phyloP scores from a whole-genome alignment of 352 stramenopile genomes.

The Phytophthora ramorum region DNA sequence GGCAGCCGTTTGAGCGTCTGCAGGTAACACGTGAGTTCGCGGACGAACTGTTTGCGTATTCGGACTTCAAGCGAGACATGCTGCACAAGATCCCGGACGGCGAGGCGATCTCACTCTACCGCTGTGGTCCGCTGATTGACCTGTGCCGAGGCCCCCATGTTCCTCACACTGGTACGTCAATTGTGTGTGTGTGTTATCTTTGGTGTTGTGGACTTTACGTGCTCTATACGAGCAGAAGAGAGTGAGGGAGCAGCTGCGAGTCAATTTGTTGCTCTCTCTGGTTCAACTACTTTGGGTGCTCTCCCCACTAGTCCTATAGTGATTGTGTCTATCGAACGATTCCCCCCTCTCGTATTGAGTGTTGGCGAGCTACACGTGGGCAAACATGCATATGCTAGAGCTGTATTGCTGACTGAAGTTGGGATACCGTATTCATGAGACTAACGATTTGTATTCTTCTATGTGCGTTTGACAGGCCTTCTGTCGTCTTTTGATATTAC shows the following conservation, averaged over 20 bases:
- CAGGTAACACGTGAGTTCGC: slow-evolving; percentile 93
- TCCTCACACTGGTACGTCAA: slow-evolving; percentile 88
- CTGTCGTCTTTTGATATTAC: slow-evolving; percentile 96
- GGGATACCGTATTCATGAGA: neutral
- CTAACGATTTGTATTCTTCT: slow-evolving; percentile 16
- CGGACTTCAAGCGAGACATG: slow-evolving; percentile 98
- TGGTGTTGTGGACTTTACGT: slow-evolving; percentile 55
- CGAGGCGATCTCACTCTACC: slow-evolving; percentile 96
- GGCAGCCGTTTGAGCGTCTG: slow-evolving; percentile 93
- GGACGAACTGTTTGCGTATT: slow-evolving; percentile 91
- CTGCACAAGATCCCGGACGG: slow-evolving; percentile 95
- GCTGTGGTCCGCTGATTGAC: slow-evolving; percentile 98
- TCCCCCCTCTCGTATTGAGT: slow-evolving; percentile 81
- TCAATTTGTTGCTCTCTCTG: slow-evolving; percentile 24
- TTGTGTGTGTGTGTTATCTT: slow-evolving; percentile 13
- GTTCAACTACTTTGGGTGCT: slow-evolving; percentile 9
- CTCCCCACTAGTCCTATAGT: slow-evolving; percentile 56
- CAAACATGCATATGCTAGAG: slow-evolving; percentile 46
- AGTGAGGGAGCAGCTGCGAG: slow-evolving; percentile 81
- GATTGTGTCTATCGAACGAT: slow-evolving; percentile 67
- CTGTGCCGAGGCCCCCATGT: slow-evolving; percentile 97
- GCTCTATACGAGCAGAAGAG: slow-evolving; percentile 79
- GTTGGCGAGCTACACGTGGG: slow-evolving; percentile 82
- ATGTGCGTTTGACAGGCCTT: slow-evolving; percentile 47
- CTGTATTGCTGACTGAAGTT: slow-evolving; percentile 5